Conservation (phyloP, 106 monocot species). For the Agapanthus africanus region DNA sequence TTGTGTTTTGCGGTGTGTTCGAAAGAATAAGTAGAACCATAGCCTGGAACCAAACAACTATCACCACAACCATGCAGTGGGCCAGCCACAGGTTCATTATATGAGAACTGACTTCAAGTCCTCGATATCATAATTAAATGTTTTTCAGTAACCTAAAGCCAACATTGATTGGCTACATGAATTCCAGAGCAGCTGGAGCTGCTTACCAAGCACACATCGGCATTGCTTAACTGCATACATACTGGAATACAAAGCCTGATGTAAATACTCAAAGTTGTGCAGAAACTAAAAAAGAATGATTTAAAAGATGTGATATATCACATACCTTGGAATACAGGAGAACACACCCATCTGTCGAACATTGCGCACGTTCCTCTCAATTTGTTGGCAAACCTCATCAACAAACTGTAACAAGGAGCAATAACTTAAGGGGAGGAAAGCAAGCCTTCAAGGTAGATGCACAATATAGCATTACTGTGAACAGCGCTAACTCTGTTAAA, state of each 20-base stretch:
- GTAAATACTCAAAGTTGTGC: background rate
- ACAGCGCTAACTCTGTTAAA: conserved; percentile 50
- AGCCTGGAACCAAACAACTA: background rate
- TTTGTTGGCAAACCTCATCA: conserved; percentile 91
- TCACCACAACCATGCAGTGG: background rate
- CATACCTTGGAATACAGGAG: conserved; percentile 89
- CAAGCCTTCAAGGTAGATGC: background rate
- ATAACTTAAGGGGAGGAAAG: background rate
- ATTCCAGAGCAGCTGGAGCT: background rate
- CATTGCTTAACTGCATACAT: too few relatives aligned
- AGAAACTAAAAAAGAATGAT: background rate
- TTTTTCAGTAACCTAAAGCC: background rate
- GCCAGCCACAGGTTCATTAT: background rate
- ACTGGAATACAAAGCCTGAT: background rate
- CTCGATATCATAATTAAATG: background rate
- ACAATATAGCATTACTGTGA: background rate
- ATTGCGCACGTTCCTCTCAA: conserved; percentile 84
- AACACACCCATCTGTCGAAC: conserved; percentile 66
- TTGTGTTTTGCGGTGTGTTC: background rate
- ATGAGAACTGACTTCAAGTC: background rate
- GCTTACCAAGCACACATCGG: background rate
- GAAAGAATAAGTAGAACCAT: background rate
- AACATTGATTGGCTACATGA: background rate
- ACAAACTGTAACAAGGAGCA: conserved; percentile 70
- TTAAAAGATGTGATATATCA: too few relatives aligned